Evolutionary conservation across 1,284 basidiomycete genomes (phyloP), one percentile per base, ranked within the genome.

Genomic region (Mycosarcoma mackinlayi): DNA sequence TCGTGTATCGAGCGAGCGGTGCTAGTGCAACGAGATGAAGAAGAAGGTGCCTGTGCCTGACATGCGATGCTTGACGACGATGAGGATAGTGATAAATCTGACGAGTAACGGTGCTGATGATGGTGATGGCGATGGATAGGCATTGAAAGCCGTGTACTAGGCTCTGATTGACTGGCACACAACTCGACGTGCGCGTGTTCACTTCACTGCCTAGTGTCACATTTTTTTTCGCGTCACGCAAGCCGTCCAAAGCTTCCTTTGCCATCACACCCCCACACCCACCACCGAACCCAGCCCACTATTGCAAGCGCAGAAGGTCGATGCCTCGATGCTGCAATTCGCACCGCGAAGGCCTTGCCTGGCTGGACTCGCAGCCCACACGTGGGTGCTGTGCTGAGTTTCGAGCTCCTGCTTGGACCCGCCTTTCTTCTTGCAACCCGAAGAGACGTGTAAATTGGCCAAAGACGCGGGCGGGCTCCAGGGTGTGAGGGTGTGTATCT

Each of bases 151-250:
- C n/a, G n/a, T n/a, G n/a, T n/a, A n/a, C n/a, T n/a, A n/a, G n/a
- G n/a, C n/a, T n/a, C n/a, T n/a, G n/a, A n/a, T n/a, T n/a, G n/a
- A n/a, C n/a, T 23, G 40, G 16, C 21, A 18, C 8, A n/a, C 34
- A 30, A 30, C 8, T 21, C 30, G 13, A 21, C 37, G 21, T 21
- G 28, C 52, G 28, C 52, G 47, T 38, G 46, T 48, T 48, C 23
- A n/a, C 28, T 48, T 14, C 19, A 35, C 24, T 47, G 33, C 19
- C 13, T 13, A n/a, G 56, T 52, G 44, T 53, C 58, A 44, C 58
- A 39, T 34, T 49, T 50, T 57, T n/a, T 51, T 62, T 62, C 52
- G 51, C 59, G 59, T 55, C 52, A 50, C 47, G 52, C 46, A 61
- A 16, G 19, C 37, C 21, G 10, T 37, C 28, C 49, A 38, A 38